Percentiles rank a stretch among this genome's conserved stretches.
These are phyloP conservation scores for Atkinsonella hypoxylon DNA, from an alignment of 2,329 filamentous ascomycete species.

Conservation along the genomic window DNA sequence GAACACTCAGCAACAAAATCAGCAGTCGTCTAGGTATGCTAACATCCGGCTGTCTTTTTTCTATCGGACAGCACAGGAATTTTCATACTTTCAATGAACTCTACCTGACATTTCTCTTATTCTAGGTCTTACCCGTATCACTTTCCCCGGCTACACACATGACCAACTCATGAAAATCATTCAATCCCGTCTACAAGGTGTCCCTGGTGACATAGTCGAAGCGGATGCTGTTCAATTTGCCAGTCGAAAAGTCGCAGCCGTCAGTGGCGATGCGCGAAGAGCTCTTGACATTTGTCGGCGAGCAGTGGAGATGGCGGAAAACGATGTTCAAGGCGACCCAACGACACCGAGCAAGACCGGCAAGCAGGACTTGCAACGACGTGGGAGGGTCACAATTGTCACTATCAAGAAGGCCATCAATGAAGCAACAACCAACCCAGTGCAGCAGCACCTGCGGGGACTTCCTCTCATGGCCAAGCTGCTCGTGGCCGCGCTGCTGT, in stretches of 20 bases:
- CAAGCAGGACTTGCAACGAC: constrained; percentile 15
- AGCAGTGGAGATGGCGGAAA: constrained; percentile 88
- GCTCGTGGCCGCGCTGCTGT: constrained; percentile 70
- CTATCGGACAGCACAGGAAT: neutral
- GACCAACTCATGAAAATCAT: constrained; percentile 97
- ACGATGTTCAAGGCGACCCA: constrained; percentile 41
- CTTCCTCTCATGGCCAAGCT: constrained; percentile 76
- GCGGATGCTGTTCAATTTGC: constrained; percentile 92
- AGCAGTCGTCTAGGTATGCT: constrained; percentile 64
- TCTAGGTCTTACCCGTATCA: constrained; percentile 73
- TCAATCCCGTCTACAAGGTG: constrained; percentile 78
- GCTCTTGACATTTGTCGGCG: constrained; percentile 91
- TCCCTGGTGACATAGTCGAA: constrained; percentile 82
- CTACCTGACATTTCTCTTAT: neutral
- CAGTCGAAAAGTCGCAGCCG: constrained; percentile 89
- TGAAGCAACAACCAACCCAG: constrained; percentile 83
- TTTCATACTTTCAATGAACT: neutral
- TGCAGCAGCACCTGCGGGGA: constrained; percentile 77
- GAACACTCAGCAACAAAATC: constrained; percentile 96
- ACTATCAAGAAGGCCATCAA: constrained; percentile 91
- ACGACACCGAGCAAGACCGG: constrained; percentile 49
- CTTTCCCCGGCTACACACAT: constrained; percentile 94
- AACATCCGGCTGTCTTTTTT: neutral
- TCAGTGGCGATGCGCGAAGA: constrained; percentile 84
- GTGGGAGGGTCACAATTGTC: constrained; percentile 67